phyloP scores from a whole-genome alignment of 2,329 filamentous ascomycete species.

The Apiospora marii region DNA sequence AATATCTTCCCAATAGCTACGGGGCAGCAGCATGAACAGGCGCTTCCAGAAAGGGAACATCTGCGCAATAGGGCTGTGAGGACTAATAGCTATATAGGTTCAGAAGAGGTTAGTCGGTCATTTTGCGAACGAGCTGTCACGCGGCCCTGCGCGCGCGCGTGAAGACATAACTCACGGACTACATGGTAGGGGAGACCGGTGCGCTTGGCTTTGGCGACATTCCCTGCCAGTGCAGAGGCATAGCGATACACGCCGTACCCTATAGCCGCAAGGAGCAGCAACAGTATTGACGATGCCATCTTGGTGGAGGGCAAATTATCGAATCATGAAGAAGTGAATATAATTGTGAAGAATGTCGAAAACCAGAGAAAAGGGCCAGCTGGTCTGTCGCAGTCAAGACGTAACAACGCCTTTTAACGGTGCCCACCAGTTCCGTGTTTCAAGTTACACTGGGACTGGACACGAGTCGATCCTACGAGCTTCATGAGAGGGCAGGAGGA shows the following conservation, averaged over 20 bases:
- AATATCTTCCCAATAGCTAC: constrained; percentile 63
- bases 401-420: neutral
- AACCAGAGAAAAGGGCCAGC: neutral
- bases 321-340: neutral
- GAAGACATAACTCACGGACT: constrained; percentile 53
- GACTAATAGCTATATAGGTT: constrained; percentile 51
- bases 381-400: constrained; percentile 2
- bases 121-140: neutral
- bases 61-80: constrained; percentile 63
- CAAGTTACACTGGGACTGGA: constrained; percentile 18
- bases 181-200: constrained; percentile 62
- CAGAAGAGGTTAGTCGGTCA: neutral
- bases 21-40: constrained; percentile 62
- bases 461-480: neutral
- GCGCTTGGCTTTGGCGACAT: constrained; percentile 58
- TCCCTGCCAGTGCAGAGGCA: constrained; percentile 48
- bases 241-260: constrained; percentile 44
- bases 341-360: neutral
- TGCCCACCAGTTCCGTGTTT: constrained; percentile 18
- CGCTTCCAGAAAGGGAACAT: constrained; percentile 62
- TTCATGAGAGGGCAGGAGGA: neutral
- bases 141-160: neutral
- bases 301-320: neutral
- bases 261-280: constrained; percentile 44
- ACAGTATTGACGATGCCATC: constrained; percentile 48